Conservation (phyloP, 2,329 filamentous ascomycete species). For the Neodidymelliopsis sp. region DNA sequence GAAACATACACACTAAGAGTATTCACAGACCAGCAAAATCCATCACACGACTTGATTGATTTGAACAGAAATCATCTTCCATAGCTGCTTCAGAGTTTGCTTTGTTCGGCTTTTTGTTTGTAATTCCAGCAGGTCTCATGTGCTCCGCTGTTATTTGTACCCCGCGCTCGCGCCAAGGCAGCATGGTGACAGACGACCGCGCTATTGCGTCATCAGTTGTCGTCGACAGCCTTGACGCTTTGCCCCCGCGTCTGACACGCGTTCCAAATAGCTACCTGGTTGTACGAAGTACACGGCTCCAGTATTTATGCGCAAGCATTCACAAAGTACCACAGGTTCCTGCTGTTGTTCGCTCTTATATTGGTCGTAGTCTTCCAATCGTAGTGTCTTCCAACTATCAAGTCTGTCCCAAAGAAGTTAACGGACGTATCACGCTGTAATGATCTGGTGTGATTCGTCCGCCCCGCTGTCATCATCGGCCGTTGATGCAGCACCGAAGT, state of each 20-base stretch:
- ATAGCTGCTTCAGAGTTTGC: no score
- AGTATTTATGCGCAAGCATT: neutral
- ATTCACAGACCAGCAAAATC: no score
- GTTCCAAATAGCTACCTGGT: constrained; percentile 9
- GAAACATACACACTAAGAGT: no score
- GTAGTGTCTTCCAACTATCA: neutral
- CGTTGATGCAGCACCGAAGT: constrained; percentile 8
- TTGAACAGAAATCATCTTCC: no score
- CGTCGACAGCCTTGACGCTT: constrained; percentile 6
- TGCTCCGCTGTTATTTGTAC: no score
- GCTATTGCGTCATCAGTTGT: constrained; percentile 18
- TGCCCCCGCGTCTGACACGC: constrained; percentile 12
- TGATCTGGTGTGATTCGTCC: constrained; percentile 14
- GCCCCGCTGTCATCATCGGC: constrained; percentile 14
- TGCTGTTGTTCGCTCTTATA: neutral
- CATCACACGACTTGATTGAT: no score
- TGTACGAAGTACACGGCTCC: constrained; percentile 6
- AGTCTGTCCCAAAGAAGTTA: neutral
- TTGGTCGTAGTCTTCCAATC: neutral
- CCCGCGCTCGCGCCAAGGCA: constrained; percentile 14
- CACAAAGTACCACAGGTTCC: neutral
- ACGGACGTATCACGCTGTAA: neutral
- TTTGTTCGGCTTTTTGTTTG: no score
- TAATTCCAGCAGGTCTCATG: no score
- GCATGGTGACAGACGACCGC: neutral